Evolutionary conservation across 1,284 basidiomycete species (phyloP).

Genomic region (Boletus smithii): DNA sequence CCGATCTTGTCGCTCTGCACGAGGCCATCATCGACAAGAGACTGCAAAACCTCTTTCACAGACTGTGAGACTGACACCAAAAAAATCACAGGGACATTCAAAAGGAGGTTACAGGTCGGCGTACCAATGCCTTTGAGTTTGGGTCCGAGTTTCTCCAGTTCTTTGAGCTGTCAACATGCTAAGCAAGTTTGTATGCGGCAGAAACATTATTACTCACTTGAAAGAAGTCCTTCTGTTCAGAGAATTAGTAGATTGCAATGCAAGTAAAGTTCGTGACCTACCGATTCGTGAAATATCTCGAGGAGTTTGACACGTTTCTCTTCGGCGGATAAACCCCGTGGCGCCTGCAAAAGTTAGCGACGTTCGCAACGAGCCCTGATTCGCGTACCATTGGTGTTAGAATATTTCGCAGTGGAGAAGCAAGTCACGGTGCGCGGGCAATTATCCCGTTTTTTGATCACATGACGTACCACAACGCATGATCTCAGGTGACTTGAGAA

Average conservation of each 20-base stretch:
- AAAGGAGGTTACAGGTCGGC: conserved; percentile 8
- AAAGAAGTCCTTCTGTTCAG: conserved; percentile 76
- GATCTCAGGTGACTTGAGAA: not conserved
- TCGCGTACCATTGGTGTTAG: conserved; percentile 24
- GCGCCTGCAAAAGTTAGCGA: conserved; percentile 48
- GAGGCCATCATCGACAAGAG: conserved; percentile 78
- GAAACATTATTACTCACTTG: conserved; percentile 42
- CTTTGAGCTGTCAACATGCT: conserved; percentile 60
- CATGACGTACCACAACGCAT: conserved; percentile 19
- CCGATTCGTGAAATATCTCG: conserved; percentile 88
- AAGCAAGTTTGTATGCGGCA: not conserved
- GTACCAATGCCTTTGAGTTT: conserved; percentile 86
- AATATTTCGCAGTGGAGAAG: not conserved
- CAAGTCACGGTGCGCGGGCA: not conserved
- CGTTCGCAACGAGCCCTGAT: not conserved
- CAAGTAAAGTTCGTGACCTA: conserved; percentile 32
- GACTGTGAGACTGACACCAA: conserved; percentile 67
- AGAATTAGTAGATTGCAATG: conserved; percentile 8
- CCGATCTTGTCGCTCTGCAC: conserved; percentile 88
- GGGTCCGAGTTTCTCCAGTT: conserved; percentile 79
- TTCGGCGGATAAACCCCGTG: conserved; percentile 73
- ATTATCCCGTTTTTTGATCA: conserved; percentile 15
- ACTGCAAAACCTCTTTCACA: conserved; percentile 85
- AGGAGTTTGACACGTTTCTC: conserved; percentile 78
- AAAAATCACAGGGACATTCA: not conserved